phyloP scores from a whole-genome alignment of 495 filamentous ascomycete genomes.

The Letharia lupina region DNA sequence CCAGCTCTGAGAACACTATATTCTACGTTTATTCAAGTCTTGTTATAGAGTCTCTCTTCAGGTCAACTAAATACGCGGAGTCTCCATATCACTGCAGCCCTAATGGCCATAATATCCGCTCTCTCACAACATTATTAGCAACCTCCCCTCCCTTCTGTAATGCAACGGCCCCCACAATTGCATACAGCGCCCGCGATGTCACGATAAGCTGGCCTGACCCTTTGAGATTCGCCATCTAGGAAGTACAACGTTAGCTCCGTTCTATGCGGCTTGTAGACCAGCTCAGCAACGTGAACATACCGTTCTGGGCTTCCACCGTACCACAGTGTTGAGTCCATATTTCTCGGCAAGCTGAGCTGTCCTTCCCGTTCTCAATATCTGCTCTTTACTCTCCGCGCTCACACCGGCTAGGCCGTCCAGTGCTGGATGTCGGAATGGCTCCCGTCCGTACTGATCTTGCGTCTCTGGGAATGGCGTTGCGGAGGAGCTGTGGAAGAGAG shows the following conservation, averaged over 20 bases:
- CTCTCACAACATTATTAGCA: constrained; percentile 63
- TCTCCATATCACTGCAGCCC: constrained; percentile 30
- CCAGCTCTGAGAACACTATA: neutral
- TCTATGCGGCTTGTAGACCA: neutral
- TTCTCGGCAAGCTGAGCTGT: constrained; percentile 56
- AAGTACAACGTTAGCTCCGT: constrained; percentile 3
- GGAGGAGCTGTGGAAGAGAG: constrained; percentile 48
- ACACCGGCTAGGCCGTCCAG: constrained; percentile 66
- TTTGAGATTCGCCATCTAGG: constrained; percentile 60
- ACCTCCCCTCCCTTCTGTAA: constrained; percentile 74
- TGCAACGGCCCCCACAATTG: constrained; percentile 79
- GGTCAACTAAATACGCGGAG: neutral
- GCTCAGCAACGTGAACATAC: constrained; percentile 40
- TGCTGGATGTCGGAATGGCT: constrained; percentile 64
- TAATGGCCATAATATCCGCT: constrained; percentile 60
- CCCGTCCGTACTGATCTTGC: constrained; percentile 44
- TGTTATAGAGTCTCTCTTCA: too few relatives aligned
- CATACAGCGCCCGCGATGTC: constrained; percentile 66
- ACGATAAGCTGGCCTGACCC: constrained; percentile 65
- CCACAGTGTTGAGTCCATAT: constrained; percentile 61
- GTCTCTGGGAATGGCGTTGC: constrained; percentile 24
- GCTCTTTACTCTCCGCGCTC: constrained; percentile 43
- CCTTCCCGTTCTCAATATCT: constrained; percentile 45
- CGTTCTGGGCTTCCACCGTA: constrained; percentile 79
- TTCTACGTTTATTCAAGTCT: too few relatives aligned